Base-by-base conservation (phyloP, 1,139 yeast genomes). In the Hansenula sp. region DNA sequence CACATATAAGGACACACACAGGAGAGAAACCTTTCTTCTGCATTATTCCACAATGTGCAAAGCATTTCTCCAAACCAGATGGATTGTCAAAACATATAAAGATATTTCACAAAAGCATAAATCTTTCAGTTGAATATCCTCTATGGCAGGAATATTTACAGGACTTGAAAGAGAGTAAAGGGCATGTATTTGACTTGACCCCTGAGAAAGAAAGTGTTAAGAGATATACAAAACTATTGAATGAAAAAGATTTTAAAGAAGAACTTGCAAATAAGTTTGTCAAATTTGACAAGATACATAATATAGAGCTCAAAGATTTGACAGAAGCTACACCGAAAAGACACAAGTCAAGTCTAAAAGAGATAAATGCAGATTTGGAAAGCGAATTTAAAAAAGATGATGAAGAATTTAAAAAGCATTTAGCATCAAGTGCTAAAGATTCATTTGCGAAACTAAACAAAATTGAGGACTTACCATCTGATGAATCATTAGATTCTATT, bases 21-120 rank as follows among this genome's bases (percentile, higher is more conserved):
- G 82, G 84, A 0, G 86, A 80, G 52, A 73, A 73, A 49, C 86
- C 86, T 26, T 80, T 77, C 53, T 77, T 71, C 48, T 84, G 94
- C 55, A 71, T 79, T 0, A 68, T 82, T 13, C 88, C 88, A 1
- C 88, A 81, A 52, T 84, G 92, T 60, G 76, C 73, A 43, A 71
- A 77, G 45, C 72, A 71, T 39, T 82, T 81, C 52, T 70, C 77
- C 1, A 59, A 82, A 42, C 67, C 80, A 1, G 86, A 79, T 47
- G 84, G 82, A 1, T 64, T 84, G 46, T 73, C 82, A 13, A 73
- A 77, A 51, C 92, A 84, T 56, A 68, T 82, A 40, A 70, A 78
- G 38, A 73, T 79, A 0, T 82, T 73, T 2, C 89, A 82, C 53
- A 82, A 77, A 43, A 67, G 69, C 2, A 69, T 66, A n/a, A 39